phyloP scores from a whole-genome alignment of 495 filamentous ascomycete species.

The Lophium mytilinum region DNA sequence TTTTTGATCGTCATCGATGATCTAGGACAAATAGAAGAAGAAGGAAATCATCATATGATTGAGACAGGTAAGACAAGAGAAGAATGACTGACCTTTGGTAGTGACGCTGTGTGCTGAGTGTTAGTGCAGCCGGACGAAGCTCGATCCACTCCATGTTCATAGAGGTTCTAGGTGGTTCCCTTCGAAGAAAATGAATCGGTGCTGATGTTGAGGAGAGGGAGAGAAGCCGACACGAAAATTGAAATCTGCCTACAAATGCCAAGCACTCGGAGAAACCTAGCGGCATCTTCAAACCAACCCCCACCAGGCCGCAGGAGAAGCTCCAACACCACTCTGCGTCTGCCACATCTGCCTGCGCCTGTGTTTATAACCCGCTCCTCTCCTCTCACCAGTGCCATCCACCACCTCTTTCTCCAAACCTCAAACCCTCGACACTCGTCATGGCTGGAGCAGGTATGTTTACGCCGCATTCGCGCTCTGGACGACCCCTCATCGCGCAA shows the following conservation, averaged over 20 bases:
- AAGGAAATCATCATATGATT: constrained; percentile 34
- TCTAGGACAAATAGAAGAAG: constrained; percentile 41
- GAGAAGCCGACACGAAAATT: too few species aligned
- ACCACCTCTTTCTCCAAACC: background rate
- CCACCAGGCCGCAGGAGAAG: background rate
- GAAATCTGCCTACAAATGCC: too few species aligned
- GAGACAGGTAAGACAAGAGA: background rate
- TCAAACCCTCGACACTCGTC: background rate
- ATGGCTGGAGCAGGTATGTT: background rate
- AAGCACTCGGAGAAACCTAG: background rate
- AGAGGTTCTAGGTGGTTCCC: too few species aligned
- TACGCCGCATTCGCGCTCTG: background rate
- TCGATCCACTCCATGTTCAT: too few species aligned
- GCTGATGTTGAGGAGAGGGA: too few species aligned
- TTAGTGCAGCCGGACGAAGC: too few species aligned
- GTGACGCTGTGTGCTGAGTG: too few species aligned
- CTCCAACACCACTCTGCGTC: background rate
- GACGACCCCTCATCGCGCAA: background rate
- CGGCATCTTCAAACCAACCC: background rate
- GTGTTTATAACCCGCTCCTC: background rate
- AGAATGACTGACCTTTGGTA: background rate
- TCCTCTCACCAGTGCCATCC: background rate
- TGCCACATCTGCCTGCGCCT: constrained; percentile 3
- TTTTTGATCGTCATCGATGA: constrained; percentile 33
- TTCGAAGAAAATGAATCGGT: too few species aligned